Conservation (phyloP, 495 filamentous ascomycete genomes). For the Lepraria neglecta region DNA sequence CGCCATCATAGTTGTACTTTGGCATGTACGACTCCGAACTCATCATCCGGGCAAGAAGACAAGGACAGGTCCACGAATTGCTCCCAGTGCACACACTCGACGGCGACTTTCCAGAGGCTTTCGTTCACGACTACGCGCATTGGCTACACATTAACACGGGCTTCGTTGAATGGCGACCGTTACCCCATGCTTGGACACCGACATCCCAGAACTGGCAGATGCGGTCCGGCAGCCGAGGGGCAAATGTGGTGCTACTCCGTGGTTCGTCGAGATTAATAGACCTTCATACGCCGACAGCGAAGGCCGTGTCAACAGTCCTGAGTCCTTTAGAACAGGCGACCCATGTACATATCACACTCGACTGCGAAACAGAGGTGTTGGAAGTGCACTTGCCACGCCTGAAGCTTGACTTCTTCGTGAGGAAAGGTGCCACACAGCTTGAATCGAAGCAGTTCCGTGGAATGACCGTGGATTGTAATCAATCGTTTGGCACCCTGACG, state of each 20-base stretch:
- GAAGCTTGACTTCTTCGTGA: constrained; percentile 41
- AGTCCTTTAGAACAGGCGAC: constrained; percentile 32
- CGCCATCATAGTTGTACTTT: constrained; percentile 30
- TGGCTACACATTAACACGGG: constrained; percentile 49
- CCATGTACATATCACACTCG: constrained; percentile 40
- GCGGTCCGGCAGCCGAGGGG: neutral
- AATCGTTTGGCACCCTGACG: constrained; percentile 45
- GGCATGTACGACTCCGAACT: constrained; percentile 32
- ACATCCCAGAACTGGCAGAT: constrained; percentile 33
- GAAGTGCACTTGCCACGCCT: constrained; percentile 45
- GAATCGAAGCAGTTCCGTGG: constrained; percentile 48
- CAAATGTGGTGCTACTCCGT: constrained; percentile 18
- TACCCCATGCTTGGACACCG: constrained; percentile 38
- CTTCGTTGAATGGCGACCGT: constrained; percentile 47
- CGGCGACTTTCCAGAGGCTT: constrained; percentile 40
- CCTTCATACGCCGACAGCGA: constrained; percentile 33
- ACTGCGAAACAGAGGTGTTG: constrained; percentile 21
- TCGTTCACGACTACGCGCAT: constrained; percentile 47
- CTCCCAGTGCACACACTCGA: constrained; percentile 40
- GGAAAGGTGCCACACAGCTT: constrained; percentile 29
- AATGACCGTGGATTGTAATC: constrained; percentile 48
- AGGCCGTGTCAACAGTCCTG: constrained; percentile 32
- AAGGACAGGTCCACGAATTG: constrained; percentile 36
- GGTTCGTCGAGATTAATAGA: constrained; percentile 28
- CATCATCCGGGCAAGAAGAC: constrained; percentile 24